Conservation (phyloP, 495 filamentous ascomycete species). For the Hamigera avellanea region DNA sequence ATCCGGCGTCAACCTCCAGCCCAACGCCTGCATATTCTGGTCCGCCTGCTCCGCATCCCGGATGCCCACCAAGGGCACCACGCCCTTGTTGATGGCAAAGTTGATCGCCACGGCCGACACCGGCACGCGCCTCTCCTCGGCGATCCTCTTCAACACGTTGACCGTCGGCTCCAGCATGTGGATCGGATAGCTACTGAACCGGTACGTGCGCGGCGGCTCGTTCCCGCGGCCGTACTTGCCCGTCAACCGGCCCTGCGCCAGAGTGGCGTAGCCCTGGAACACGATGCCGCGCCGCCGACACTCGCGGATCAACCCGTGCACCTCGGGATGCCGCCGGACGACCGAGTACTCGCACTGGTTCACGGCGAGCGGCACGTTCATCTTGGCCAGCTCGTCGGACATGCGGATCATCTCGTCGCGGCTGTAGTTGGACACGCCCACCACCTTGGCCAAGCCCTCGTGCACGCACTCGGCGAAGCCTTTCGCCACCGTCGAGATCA, state of each 20-base stretch:
- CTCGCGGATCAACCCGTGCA: slow-evolving; percentile 13
- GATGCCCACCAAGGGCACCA: slow-evolving; percentile 12
- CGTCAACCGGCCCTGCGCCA: slow-evolving; percentile 11
- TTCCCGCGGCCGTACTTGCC: slow-evolving; percentile 15
- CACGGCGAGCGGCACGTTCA: slow-evolving; percentile 10
- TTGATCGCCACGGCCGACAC: slow-evolving; percentile 29
- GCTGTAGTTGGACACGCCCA: slow-evolving; percentile 32
- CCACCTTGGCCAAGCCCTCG: slow-evolving; percentile 18
- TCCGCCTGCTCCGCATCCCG: slow-evolving; percentile 12
- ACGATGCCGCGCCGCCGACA: slow-evolving; percentile 14
- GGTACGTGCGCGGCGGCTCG: slow-evolving; percentile 7
- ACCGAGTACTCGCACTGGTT: slow-evolving; percentile 18
- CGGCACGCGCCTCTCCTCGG: slow-evolving; percentile 12
- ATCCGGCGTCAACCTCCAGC: slow-evolving; percentile 15
- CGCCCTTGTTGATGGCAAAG: slow-evolving; percentile 24
- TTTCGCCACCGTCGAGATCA: slow-evolving; percentile 12
- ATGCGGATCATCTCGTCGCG: slow-evolving; percentile 28
- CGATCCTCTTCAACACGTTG: slow-evolving; percentile 15
- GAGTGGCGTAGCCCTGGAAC: slow-evolving; percentile 16
- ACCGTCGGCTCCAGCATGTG: slow-evolving; percentile 15
- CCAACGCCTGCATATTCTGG: slow-evolving; percentile 14
- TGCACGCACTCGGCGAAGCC: slow-evolving; percentile 29
- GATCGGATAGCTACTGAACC: slow-evolving; percentile 20
- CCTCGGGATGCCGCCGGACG: slow-evolving; percentile 12
- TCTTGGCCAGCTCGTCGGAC: slow-evolving; percentile 11